phyloP scores from a whole-genome alignment of 73 alveolate genomes.

The Blepharisma stoltei region DNA sequence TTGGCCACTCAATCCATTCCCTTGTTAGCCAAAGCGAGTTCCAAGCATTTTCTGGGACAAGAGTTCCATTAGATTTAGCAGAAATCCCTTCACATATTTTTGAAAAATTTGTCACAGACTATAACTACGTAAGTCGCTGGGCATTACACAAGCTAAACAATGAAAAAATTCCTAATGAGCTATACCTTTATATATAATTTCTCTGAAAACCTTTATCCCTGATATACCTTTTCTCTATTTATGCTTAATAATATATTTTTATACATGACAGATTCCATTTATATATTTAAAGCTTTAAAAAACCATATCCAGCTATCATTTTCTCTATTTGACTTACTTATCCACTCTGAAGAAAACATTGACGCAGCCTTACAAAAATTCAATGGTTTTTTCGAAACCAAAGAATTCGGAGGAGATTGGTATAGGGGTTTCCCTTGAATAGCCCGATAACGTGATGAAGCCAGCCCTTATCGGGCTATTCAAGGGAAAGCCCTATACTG shows the following conservation, averaged over 20 bases:
- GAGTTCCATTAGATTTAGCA: constrained; percentile 47
- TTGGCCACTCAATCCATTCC: constrained; percentile 60
- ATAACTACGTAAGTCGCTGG: constrained; percentile 34
- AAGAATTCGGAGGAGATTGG: constrained; percentile 22
- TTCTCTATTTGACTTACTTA: neutral
- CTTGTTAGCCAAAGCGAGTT: constrained; percentile 35
- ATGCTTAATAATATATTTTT: no score
- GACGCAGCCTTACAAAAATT: neutral
- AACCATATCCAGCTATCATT: neutral
- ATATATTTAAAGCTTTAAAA: neutral
- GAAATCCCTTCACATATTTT: constrained; percentile 55
- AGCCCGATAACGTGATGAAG: no score
- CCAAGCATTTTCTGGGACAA: constrained; percentile 48
- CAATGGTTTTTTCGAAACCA: neutral
- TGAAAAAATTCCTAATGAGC: neutral
- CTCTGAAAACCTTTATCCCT: no score
- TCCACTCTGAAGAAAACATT: neutral
- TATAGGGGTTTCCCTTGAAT: no score
- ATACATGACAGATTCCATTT: neutral
- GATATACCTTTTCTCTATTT: no score
- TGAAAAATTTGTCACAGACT: constrained; percentile 44
- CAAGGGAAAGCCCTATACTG: no score
- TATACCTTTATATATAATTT: no score
- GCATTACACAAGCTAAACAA: constrained; percentile 19
- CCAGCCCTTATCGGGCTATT: no score